A percentile compares a stretch with the other conserved stretches of the same genome.
phyloP scores from a whole-genome alignment of 1,284 basidiomycete species.

The Apiotrichum akiyoshidainum region DNA sequence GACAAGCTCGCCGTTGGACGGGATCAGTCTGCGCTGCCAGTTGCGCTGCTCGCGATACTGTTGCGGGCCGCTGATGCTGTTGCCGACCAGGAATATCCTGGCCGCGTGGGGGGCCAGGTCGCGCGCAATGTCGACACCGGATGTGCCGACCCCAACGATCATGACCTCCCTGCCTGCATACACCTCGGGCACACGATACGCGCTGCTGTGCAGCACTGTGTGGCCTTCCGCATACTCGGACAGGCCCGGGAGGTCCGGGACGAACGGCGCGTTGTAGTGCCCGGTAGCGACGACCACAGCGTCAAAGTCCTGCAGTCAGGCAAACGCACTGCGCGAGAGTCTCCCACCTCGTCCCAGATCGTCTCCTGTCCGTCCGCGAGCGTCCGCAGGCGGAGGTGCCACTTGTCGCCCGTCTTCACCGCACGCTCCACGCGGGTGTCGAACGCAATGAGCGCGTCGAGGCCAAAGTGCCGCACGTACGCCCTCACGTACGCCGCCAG shows the following conservation, averaged over 20 bases:
- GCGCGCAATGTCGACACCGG: constrained; percentile 53
- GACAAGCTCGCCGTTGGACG: constrained; percentile 41
- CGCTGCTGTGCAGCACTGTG: constrained; percentile 52
- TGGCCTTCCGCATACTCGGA: constrained; percentile 47
- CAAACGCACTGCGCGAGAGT: background rate
- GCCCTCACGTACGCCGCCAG: constrained; percentile 34
- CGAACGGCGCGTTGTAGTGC: constrained; percentile 47
- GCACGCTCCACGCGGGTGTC: constrained; percentile 57
- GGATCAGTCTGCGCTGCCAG: constrained; percentile 37
- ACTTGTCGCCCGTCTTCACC: constrained; percentile 16
- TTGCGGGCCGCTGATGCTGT: constrained; percentile 32
- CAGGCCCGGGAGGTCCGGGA: constrained; percentile 51
- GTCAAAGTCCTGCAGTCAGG: constrained; percentile 51
- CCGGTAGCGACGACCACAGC: constrained; percentile 55
- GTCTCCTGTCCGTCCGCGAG: constrained; percentile 32
- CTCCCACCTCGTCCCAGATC: constrained; percentile 45
- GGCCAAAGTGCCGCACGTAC: constrained; percentile 51
- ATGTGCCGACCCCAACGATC: constrained; percentile 55
- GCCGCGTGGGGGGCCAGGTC: constrained; percentile 29
- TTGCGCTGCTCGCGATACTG: constrained; percentile 35
- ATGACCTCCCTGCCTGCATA: constrained; percentile 53
- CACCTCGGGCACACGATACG: constrained; percentile 53
- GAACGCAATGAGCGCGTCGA: constrained; percentile 51
- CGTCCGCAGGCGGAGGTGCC: background rate
- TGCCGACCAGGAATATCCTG: constrained; percentile 31